Conservation (phyloP, 1,139 yeast species). For the Pichia sp. region DNA sequence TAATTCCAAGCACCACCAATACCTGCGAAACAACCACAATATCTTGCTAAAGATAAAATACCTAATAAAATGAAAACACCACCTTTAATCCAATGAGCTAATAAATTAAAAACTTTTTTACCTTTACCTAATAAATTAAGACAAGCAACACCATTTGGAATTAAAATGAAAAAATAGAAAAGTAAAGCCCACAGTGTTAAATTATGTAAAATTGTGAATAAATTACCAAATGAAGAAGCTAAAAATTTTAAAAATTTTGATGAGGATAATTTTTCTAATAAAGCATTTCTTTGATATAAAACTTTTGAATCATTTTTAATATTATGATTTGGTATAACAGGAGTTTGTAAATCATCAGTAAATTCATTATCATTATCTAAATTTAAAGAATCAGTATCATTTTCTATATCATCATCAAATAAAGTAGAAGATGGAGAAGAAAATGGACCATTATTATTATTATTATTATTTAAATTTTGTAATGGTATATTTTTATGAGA, state of each 20-base stretch:
- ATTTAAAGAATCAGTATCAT: conserved; percentile 20
- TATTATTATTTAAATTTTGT: background rate
- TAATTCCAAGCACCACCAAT: conserved; percentile 93
- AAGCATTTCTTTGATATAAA: conserved; percentile 27
- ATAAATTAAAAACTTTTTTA: conserved; percentile 60
- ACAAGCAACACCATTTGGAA: conserved; percentile 72
- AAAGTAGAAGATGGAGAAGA: conserved; percentile 38
- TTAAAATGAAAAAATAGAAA: conserved; percentile 50
- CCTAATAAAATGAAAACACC: conserved; percentile 81
- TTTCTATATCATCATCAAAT: conserved; percentile 28
- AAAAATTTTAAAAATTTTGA: conserved; percentile 29
- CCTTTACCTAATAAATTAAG: conserved; percentile 67
- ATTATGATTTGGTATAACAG: background rate
- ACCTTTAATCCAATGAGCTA: conserved; percentile 96
- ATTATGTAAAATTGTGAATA: conserved; percentile 39
- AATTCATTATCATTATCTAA: conserved; percentile 15
- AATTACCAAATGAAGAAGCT: conserved; percentile 35
- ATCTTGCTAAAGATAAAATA: conserved; percentile 68
- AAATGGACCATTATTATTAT: background rate
- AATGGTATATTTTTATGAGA: background rate
- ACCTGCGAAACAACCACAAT: conserved; percentile 70
- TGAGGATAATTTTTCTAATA: conserved; percentile 30
- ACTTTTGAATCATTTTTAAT: background rate
- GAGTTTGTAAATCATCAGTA: background rate
- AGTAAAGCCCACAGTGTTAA: conserved; percentile 62